Evolutionary conservation across 2,329 filamentous ascomycete species (phyloP).

Genomic region (Penicillium polonicum): DNA sequence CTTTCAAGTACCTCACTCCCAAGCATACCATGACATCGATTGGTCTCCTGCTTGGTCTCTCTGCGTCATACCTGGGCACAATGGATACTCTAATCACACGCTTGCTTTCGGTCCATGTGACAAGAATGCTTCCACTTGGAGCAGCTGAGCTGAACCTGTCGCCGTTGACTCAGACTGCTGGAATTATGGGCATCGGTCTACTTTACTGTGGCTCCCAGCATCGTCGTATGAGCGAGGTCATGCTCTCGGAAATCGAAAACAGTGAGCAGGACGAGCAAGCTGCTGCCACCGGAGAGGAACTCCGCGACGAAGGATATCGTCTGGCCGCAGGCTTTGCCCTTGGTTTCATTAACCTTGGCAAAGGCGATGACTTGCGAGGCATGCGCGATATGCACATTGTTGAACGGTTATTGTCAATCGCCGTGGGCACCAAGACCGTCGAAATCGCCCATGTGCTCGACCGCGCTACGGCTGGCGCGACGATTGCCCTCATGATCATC

Average conservation of each 20-base stretch:
- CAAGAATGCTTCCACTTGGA: conserved; percentile 85
- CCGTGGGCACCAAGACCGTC: conserved; percentile 85
- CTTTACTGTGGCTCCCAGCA: conserved; percentile 95
- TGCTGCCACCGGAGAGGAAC: conserved; percentile 63
- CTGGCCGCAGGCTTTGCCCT: conserved; percentile 90
- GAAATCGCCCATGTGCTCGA: conserved; percentile 91
- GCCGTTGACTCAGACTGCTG: conserved; percentile 88
- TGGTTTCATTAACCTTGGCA: conserved; percentile 90
- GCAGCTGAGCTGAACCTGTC: conserved; percentile 93
- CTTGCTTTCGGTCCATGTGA: conserved; percentile 91
- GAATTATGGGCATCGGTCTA: conserved; percentile 93
- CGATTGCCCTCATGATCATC: conserved; percentile 83
- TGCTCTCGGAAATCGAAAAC: conserved; percentile 95
- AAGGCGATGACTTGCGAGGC: conserved; percentile 81
- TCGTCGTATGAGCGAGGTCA: conserved; percentile 96
- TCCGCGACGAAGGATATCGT: conserved; percentile 94
- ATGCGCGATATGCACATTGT: conserved; percentile 92
- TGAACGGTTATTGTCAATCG: conserved; percentile 80
- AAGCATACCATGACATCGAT: conserved; percentile 99
- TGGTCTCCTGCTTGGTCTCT: conserved; percentile 84
- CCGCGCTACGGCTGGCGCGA: conserved; percentile 87
- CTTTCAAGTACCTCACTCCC: conserved; percentile 97
- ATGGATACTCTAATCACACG: conserved; percentile 97
- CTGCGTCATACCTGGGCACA: conserved; percentile 90
- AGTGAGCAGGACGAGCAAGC: conserved; percentile 73